Evolutionary conservation across 192 early-diverging fungal species (phyloP).

Genomic region (Polychytrium aggregatum): DNA sequence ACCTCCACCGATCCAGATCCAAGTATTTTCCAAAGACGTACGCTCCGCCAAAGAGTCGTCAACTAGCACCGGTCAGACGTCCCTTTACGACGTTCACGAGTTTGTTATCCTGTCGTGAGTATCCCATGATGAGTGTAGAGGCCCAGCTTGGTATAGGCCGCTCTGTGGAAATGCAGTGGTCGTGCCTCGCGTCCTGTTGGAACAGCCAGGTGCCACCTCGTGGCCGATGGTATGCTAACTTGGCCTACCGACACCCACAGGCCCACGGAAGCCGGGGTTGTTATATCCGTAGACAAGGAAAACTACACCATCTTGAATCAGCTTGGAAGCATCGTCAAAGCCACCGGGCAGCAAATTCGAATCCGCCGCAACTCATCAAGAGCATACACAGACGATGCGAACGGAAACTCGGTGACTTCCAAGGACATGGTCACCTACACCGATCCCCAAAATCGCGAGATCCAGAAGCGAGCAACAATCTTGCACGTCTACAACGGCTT

Average conservation of each 20-base stretch:
- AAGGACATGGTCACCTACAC: slow-evolving; percentile 70
- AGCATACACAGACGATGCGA: slow-evolving; percentile 34
- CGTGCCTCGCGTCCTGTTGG: too few species aligned
- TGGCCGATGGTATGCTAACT: too few species aligned
- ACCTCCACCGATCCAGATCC: too few species aligned
- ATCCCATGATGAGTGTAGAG: too few species aligned
- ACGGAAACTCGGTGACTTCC: slow-evolving; percentile 32
- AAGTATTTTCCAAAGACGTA: slow-evolving; percentile 84
- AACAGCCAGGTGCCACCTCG: too few species aligned
- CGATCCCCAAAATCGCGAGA: slow-evolving; percentile 29
- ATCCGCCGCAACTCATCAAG: slow-evolving; percentile 48
- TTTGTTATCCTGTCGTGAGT: slow-evolving; percentile 68
- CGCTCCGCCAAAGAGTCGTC: slow-evolving; percentile 64
- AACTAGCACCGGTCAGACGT: slow-evolving; percentile 31
- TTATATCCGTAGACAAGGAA: slow-evolving; percentile 69
- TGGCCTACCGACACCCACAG: too few species aligned
- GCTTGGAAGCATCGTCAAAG: slow-evolving; percentile 44
- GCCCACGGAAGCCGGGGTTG: slow-evolving; percentile 56
- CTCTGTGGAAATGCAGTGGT: background rate
- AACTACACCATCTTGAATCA: slow-evolving; percentile 70
- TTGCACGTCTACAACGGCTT: slow-evolving; percentile 71
- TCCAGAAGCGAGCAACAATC: slow-evolving; percentile 45
- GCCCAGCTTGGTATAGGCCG: too few species aligned
- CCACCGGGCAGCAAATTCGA: slow-evolving; percentile 59
- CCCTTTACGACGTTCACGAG: slow-evolving; percentile 79